Evolutionary conservation across 257 asterid species (phyloP).

Genomic region (Solanum chiquidenum): DNA sequence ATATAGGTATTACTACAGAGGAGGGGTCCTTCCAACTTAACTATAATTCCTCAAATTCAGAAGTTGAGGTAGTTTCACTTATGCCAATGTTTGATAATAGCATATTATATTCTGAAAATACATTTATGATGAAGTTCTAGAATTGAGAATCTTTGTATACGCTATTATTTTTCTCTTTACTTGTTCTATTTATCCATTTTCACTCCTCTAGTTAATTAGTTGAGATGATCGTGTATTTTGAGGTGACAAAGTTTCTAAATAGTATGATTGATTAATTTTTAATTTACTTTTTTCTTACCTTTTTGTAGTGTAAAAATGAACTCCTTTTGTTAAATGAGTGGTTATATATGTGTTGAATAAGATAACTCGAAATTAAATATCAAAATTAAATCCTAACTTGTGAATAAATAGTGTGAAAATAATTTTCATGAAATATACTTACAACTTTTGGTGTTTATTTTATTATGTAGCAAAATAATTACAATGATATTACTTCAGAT

Average conservation of each 20-base stretch:
- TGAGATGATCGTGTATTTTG: background rate
- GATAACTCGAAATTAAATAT: too few species aligned
- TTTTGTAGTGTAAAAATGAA: background rate
- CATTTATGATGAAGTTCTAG: background rate
- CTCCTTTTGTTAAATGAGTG: background rate
- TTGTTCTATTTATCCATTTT: background rate
- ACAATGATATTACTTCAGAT: background rate
- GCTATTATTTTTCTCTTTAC: background rate
- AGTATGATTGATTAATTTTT: background rate
- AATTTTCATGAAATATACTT: background rate
- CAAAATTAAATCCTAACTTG: background rate
- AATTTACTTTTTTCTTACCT: background rate
- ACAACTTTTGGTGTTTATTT: background rate
- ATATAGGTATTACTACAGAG: background rate
- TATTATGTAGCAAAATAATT: background rate
- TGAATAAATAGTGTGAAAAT: background rate
- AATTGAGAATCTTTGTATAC: too few species aligned
- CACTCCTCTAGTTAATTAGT: background rate
- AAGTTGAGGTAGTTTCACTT: background rate
- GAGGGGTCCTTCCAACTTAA: background rate
- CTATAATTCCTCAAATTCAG: background rate
- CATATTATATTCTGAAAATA: background rate
- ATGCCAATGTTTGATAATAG: background rate
- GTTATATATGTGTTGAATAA: background rate
- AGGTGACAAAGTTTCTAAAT: background rate